Evolutionary conservation across 352 stramenopile species (phyloP), one percentile per base, ranked within the genome.

Genomic region (Globisporangium echinulatum): DNA sequence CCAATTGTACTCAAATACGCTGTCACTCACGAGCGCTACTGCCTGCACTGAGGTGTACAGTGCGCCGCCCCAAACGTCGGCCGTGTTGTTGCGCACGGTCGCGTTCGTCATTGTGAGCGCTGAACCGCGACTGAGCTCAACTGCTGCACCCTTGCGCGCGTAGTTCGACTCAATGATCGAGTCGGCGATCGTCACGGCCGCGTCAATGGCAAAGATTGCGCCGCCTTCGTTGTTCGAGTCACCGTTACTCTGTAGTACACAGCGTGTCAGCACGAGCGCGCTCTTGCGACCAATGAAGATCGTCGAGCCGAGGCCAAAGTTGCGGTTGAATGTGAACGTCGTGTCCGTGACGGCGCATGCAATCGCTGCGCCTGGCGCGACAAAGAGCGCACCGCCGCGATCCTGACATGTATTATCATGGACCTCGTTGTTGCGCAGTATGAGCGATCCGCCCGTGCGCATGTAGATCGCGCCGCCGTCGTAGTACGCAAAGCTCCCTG

Each of bases 241-340:
- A 2, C 75, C 79, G 49, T 87, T 89, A 0, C 33, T 50, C 8
- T 61, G 52, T 0, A 89, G 33, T 10, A 56, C 51, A 6, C 66
- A 77, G 0, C 42, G 17, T 0, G 10, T 56, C 25, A 85, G 36
- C 0, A 38, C 44, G 13, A 76, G 58, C 0, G 61, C 68, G 51
- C 85, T 85, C 46, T 84, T 87, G 39, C 75, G 75, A 3, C 77
- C 74, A 4, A 89, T 56, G 37, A 71, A 84, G 25, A 88, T 76
- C 0, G 69, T 66, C 1, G 75, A 86, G 7, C 80, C 77, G 8
- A 77, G 62, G 0, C 79, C 77, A 25, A 70, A 58, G 50, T 91
- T 91, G 0, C 33, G 64, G 49, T 83, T 89, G 7, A 54, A 53
- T 1, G 62, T 66, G 47, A 89, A 74, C 19, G 47, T 73, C 7